These are phyloP conservation scores for Fusarium floridanum DNA, from an alignment of 2,329 filamentous ascomycete genomes.

Conservation along the genomic window DNA sequence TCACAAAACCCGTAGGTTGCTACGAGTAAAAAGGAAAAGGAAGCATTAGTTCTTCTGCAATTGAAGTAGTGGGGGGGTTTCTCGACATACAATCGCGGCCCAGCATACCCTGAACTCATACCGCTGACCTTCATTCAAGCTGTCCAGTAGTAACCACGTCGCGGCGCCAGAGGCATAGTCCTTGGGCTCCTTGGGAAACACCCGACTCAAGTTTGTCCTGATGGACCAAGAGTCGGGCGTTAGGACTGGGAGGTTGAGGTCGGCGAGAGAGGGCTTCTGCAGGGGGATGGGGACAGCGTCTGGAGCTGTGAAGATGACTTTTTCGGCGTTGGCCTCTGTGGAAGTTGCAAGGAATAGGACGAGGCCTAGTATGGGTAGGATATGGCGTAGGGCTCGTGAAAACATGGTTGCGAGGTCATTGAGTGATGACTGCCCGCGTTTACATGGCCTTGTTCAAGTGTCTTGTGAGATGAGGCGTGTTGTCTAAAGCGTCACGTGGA, in stretches of 20 bases:
- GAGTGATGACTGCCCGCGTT: neutral
- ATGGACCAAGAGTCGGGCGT: conserved; percentile 68
- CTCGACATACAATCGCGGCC: conserved; percentile 83
- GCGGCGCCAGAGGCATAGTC: conserved; percentile 66
- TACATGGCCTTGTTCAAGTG: neutral
- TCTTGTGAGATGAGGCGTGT: conserved; percentile 8
- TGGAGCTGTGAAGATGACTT: conserved; percentile 87
- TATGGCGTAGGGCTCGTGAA: neutral
- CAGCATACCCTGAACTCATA: conserved; percentile 96
- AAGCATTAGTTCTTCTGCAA: conserved; percentile 8
- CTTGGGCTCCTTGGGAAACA: conserved; percentile 70
- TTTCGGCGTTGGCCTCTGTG: conserved; percentile 83
- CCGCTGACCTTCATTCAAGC: conserved; percentile 76
- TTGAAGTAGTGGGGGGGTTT: neutral
- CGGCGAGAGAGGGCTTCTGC: conserved; percentile 55
- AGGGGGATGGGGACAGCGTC: conserved; percentile 65
- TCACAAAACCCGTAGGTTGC: conserved; percentile 87
- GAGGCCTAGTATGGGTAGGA: conserved; percentile 19
- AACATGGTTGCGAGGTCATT: conserved; percentile 23
- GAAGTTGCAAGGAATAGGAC: conserved; percentile 27
- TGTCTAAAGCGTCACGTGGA: conserved; percentile 20
- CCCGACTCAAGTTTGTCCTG: conserved; percentile 73
- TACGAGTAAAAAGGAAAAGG: conserved; percentile 52
- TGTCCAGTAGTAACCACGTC: conserved; percentile 84
- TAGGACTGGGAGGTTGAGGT: conserved; percentile 74